Conservation (phyloP, 495 filamentous ascomycete species). For the Saxophila tyrrhenica region DNA sequence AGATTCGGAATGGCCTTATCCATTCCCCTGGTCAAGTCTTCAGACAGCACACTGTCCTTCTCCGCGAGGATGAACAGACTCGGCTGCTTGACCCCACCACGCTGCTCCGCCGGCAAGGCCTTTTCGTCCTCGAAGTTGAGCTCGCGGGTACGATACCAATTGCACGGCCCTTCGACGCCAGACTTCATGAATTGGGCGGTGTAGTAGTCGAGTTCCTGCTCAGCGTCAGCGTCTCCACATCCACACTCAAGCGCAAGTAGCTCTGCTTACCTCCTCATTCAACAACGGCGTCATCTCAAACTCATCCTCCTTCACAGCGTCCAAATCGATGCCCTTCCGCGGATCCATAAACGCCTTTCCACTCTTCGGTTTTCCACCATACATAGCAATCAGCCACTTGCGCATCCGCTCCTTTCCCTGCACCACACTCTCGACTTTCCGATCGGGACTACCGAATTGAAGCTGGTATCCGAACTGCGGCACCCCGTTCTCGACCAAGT, state of each 20-base stretch:
- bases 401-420: slow-evolving; percentile 53
- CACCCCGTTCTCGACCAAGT: slow-evolving; percentile 41
- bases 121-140: slow-evolving; percentile 67
- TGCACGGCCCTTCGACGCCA: slow-evolving; percentile 63
- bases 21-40: slow-evolving; percentile 57
- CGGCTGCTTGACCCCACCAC: slow-evolving; percentile 47
- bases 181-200: slow-evolving; percentile 53
- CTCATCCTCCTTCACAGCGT: slow-evolving; percentile 39
- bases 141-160: slow-evolving; percentile 69
- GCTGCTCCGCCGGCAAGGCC: neutral
- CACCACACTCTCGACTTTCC: slow-evolving; percentile 6
- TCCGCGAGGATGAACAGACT: slow-evolving; percentile 62
- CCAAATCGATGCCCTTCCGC: slow-evolving; percentile 44
- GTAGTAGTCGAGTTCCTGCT: slow-evolving; percentile 67
- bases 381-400: slow-evolving; percentile 57
- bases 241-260: neutral
- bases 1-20: slow-evolving; percentile 49
- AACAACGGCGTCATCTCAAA: slow-evolving; percentile 41
- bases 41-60: slow-evolving; percentile 52
- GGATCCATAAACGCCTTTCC: slow-evolving; percentile 44
- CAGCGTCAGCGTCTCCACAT: no score
- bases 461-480: slow-evolving; percentile 81
- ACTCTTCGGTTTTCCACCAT: slow-evolving; percentile 47
- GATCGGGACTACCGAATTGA: slow-evolving; percentile 42
- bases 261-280: slow-evolving; percentile 44